Evolutionary conservation across 164 flowering plant species (phyloP).

Genomic region (Stephania japonica): DNA sequence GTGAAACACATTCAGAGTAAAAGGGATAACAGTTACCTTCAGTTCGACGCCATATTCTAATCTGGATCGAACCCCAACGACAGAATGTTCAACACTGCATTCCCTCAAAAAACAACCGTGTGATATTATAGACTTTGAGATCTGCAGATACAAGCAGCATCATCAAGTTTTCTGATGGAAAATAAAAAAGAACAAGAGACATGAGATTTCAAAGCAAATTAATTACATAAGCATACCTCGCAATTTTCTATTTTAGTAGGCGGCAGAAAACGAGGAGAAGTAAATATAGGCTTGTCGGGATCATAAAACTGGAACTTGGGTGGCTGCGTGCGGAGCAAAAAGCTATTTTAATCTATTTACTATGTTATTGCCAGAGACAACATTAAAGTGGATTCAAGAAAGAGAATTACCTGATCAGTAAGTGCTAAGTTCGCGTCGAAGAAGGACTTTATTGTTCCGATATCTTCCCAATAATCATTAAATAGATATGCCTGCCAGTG

Average conservation of each 20-base stretch:
- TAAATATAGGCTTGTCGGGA: constrained; percentile 90
- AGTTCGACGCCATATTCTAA: constrained; percentile 79
- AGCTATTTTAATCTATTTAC: not conserved
- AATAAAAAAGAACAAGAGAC: not conserved
- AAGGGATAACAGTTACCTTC: constrained; percentile 34
- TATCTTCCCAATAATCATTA: constrained; percentile 90
- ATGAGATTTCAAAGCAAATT: constrained; percentile 11
- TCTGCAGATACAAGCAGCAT: constrained; percentile 37
- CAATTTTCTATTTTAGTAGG: constrained; percentile 88
- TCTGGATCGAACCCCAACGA: constrained; percentile 89
- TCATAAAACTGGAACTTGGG: constrained; percentile 81
- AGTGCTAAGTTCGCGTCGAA: constrained; percentile 83
- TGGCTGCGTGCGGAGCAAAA: constrained; percentile 39
- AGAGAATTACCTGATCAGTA: constrained; percentile 53
- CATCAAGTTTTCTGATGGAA: not conserved
- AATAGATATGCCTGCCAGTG: constrained; percentile 64
- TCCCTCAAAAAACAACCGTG: constrained; percentile 94
- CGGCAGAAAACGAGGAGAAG: constrained; percentile 87
- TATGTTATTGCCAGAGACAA: not conserved
- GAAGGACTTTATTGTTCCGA: constrained; percentile 71
- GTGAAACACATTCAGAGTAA: not conserved
- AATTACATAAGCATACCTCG: constrained; percentile 45
- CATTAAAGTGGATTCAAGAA: not conserved
- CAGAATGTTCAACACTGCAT: constrained; percentile 69
- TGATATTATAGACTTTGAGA: constrained; percentile 74